phyloP scores from a whole-genome alignment of 1,284 basidiomycete species.

The Tilletia walkeri region DNA sequence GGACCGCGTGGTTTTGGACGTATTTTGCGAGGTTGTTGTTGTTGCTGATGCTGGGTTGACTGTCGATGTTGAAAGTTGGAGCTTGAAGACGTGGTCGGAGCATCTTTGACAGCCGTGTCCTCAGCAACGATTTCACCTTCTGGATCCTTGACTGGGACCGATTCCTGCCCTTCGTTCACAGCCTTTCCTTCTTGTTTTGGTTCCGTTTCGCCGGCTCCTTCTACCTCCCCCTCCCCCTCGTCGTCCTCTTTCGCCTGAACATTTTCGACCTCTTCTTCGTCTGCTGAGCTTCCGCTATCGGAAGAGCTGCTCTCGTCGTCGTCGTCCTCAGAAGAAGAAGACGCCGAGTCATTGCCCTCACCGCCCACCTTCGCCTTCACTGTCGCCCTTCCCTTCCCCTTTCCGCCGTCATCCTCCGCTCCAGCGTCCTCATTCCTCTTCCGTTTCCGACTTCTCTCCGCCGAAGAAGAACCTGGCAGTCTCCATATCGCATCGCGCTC shows the following conservation, averaged over 20 bases:
- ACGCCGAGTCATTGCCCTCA: not conserved
- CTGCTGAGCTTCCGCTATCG: not conserved
- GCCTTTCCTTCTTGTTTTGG: not conserved
- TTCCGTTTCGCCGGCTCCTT: not conserved
- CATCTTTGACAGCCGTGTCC: too few relatives aligned
- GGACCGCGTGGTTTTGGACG: slow-evolving; percentile 40
- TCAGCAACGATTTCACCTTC: too few relatives aligned
- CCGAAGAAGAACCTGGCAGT: not conserved
- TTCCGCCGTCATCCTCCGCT: not conserved
- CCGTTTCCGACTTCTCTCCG: not conserved
- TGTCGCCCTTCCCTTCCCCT: not conserved
- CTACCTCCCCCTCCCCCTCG: not conserved
- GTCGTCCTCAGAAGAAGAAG: slow-evolving; percentile 7
- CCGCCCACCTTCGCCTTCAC: not conserved
- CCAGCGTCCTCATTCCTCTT: not conserved
- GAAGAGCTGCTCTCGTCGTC: not conserved
- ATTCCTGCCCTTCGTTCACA: not conserved
- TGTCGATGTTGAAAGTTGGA: not conserved
- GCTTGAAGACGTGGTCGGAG: too few relatives aligned
- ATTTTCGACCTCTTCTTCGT: not conserved
- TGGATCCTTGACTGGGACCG: not conserved
- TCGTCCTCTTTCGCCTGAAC: not conserved
- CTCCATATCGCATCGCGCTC: slow-evolving; percentile 32
- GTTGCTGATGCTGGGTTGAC: not conserved
- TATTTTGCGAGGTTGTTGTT: not conserved